Conservation (phyloP, 2,329 filamentous ascomycete genomes). For the Corynespora cassiicola region DNA sequence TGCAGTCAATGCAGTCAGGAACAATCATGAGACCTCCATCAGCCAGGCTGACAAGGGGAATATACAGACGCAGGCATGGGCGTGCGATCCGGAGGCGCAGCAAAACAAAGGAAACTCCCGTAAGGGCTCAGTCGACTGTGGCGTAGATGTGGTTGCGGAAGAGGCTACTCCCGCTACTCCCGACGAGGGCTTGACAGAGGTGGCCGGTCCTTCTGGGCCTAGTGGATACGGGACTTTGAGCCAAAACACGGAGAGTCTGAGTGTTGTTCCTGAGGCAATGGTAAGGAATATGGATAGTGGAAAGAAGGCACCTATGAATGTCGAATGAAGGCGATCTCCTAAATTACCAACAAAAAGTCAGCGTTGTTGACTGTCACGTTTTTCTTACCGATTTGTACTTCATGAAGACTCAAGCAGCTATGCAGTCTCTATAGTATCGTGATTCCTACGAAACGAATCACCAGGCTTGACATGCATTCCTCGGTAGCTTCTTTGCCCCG, state of each 20-base stretch:
- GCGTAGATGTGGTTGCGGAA: not conserved
- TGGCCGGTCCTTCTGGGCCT: constrained; percentile 6
- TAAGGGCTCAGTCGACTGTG: constrained; percentile 4
- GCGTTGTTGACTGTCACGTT: too few relatives aligned
- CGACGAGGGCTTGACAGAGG: constrained; percentile 14
- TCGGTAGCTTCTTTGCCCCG: too few relatives aligned
- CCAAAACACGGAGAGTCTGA: constrained; percentile 14
- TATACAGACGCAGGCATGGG: constrained; percentile 12
- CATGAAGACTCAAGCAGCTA: too few relatives aligned
- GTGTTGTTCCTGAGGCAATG: constrained; percentile 15
- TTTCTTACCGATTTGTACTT: too few relatives aligned
- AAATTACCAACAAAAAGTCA: too few relatives aligned
- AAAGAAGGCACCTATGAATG: constrained; percentile 20
- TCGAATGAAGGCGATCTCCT: too few relatives aligned
- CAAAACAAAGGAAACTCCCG: not conserved
- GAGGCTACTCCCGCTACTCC: constrained; percentile 15
- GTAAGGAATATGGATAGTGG: constrained; percentile 22
- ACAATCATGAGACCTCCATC: constrained; percentile 1
- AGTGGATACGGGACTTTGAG: constrained; percentile 15
- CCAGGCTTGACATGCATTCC: too few relatives aligned
- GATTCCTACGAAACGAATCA: too few relatives aligned
- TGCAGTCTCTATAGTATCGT: too few relatives aligned
- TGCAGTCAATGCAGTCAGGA: not conserved
- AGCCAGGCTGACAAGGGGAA: constrained; percentile 9
- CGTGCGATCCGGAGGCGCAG: constrained; percentile 2